phyloP scores from a whole-genome alignment of 495 filamentous ascomycete genomes.

The Tuber microsphaerosporum region DNA sequence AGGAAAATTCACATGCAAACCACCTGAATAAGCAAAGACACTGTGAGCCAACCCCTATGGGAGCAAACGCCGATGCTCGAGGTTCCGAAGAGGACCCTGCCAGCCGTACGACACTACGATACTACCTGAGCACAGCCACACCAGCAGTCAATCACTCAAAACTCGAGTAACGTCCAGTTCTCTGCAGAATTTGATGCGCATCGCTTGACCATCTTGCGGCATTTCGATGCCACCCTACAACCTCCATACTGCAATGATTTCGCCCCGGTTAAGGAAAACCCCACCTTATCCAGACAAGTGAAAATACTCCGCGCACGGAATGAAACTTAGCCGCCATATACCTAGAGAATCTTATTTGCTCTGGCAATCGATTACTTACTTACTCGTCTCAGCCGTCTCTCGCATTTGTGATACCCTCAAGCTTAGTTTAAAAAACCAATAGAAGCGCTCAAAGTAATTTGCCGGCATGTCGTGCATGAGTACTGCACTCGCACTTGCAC shows the following conservation, averaged over 20 bases:
- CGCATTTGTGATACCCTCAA: not conserved
- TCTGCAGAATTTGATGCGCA: not conserved
- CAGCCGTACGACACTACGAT: too few species aligned
- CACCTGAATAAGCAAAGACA: too few species aligned
- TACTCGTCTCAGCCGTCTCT: not conserved
- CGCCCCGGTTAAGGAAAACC: not conserved
- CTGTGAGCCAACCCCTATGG: too few species aligned
- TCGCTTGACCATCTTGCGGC: not conserved
- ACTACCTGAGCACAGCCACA: not conserved
- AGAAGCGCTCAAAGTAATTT: not conserved
- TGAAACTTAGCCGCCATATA: not conserved
- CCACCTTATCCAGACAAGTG: not conserved
- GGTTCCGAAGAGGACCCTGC: too few species aligned
- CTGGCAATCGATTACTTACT: not conserved
- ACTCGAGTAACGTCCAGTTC: not conserved
- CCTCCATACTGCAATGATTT: not conserved
- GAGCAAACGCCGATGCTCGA: too few species aligned
- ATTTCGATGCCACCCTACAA: not conserved
- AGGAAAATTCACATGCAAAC: too few species aligned
- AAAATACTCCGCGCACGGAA: not conserved
- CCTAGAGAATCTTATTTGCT: not conserved
- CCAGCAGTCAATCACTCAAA: not conserved
- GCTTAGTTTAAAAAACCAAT: not conserved
- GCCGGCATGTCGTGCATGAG: not conserved
- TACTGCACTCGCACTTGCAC: too few species aligned